Conservation (phyloP, 106 monocot genomes). For the Narthecium ossifragum region DNA sequence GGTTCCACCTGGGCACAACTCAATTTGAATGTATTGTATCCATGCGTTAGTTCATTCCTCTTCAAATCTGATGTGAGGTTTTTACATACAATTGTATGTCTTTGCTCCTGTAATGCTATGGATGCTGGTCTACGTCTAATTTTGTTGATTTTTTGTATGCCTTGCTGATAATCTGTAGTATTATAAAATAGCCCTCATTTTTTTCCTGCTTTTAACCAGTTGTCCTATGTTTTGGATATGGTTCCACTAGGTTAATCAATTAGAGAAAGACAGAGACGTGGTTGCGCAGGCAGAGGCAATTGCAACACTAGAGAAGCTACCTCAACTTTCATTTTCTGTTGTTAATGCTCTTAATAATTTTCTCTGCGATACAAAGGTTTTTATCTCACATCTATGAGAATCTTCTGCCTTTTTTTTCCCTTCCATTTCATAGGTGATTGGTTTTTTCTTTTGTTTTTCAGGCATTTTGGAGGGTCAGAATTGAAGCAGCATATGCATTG, state of each 20-base stretch:
- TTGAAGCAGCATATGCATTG: constrained; percentile 96
- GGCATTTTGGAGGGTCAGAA: constrained; percentile 98
- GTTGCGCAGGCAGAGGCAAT: constrained; percentile 94
- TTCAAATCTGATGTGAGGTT: too few species aligned
- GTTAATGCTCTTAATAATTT: constrained; percentile 80
- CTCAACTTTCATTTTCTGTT: constrained; percentile 74
- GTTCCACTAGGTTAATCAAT: constrained; percentile 95
- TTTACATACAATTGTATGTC: too few species aligned
- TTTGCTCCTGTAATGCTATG: too few species aligned
- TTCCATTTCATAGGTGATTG: not conserved
- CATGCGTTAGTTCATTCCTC: too few species aligned
- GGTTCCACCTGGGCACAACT: too few species aligned
- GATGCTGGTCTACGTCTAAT: too few species aligned
- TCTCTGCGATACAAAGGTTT: constrained; percentile 89
- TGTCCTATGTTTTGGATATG: too few species aligned
- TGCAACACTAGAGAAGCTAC: constrained; percentile 47
- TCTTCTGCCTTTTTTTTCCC: not conserved
- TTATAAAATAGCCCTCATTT: too few species aligned
- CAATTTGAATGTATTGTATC: too few species aligned
- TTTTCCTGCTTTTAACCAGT: too few species aligned
- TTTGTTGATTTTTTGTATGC: too few species aligned
- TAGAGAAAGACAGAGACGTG: constrained; percentile 98
- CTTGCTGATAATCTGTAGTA: too few species aligned
- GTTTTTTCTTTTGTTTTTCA: constrained; percentile 14
- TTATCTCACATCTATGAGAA: not conserved